Percentiles rank a stretch among this genome's conserved stretches.
Evolutionary conservation across 2,329 filamentous ascomycete species (phyloP).

Genomic region (Ascochyta clinopodiicola): DNA sequence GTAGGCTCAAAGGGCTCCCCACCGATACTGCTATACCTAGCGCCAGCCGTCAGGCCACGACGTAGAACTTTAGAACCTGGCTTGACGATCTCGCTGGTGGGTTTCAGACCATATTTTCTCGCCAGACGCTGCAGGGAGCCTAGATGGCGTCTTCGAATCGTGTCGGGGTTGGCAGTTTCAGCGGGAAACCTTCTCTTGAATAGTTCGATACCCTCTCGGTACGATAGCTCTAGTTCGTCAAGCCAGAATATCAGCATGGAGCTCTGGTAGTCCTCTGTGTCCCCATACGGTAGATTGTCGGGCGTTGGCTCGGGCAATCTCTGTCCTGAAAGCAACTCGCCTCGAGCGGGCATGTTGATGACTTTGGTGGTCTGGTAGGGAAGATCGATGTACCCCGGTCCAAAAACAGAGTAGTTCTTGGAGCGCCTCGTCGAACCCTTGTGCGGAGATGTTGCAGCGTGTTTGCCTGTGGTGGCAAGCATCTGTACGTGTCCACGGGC

Average conservation of each 20-base stretch:
- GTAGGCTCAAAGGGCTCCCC: neutral
- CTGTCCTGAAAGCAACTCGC: neutral
- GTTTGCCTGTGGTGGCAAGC: neutral
- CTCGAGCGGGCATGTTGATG: slow-evolving; percentile 23
- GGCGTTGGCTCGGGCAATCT: slow-evolving; percentile 8
- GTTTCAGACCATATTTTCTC: slow-evolving; percentile 17
- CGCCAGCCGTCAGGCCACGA: slow-evolving; percentile 15
- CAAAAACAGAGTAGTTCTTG: neutral
- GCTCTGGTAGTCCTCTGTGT: slow-evolving; percentile 18
- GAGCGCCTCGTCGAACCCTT: neutral
- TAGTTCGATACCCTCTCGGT: slow-evolving; percentile 10
- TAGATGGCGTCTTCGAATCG: slow-evolving; percentile 21
- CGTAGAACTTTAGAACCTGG: slow-evolving; percentile 8
- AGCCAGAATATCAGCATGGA: slow-evolving; percentile 23
- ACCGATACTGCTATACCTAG: slow-evolving; percentile 7
- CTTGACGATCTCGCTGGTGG: slow-evolving; percentile 4
- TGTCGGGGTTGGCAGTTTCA: slow-evolving; percentile 16
- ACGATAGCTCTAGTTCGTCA: slow-evolving; percentile 19
- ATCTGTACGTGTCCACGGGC: neutral
- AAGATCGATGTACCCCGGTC: neutral
- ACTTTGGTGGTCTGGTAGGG: slow-evolving; percentile 22
- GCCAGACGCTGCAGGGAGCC: slow-evolving; percentile 1
- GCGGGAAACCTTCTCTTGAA: slow-evolving; percentile 16
- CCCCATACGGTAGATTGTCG: slow-evolving; percentile 15
- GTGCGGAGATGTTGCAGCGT: neutral